Evolutionary conservation across 2,329 filamentous ascomycete species (phyloP), one percentile per base, ranked within the genome.

Genomic region (Cladosporium sp.): DNA sequence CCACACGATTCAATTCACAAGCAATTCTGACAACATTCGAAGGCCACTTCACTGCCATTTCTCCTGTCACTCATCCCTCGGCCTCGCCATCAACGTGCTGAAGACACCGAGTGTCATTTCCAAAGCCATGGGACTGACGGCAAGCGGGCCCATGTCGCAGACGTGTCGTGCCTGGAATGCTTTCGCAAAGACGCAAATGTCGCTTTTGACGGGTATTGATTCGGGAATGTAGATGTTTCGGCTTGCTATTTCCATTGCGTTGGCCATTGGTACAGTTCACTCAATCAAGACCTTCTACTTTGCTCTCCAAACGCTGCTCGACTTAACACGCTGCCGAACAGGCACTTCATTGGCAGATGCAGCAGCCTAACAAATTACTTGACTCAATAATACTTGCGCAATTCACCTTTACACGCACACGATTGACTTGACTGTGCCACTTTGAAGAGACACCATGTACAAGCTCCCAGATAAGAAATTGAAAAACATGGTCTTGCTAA

Each of bases 81-180:
- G 75, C 1, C 66, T 76, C 18, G 73, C 73, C 58, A 66, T 76
- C 34, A 75, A 73, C 25, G 58, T 77, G 13, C 56, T 77, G 2
- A 75, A 76, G 23, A 46, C 56, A 11, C 56, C 56, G 2, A 25
- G 16, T 13, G 23, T 16, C 3, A 58, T 58, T 25, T 51, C 64
- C 67, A 13, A 67, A 11, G 73, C 74, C 28, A 48, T 64, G 53
- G 67, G 69, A 0, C 68, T 74, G 68, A 21, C 69, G 0, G 71
- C 75, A n/a, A 74, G 73, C 3, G 64, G 58, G 5, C 65, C 69
- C 14, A 73, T 75, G 69, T 71, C 73, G 26, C 73, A 75, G 61
- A 76, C 74, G 13, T 76, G 75, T 58, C 66, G 61, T 30, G 70
- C 71, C 34, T 75, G 72, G 72, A 60, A 62, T 25, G 43, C 26